Percentiles rank a stretch among this genome's conserved stretches.
Conservation (phyloP, 2,329 filamentous ascomycete species). For the Diplocarpon mali region DNA sequence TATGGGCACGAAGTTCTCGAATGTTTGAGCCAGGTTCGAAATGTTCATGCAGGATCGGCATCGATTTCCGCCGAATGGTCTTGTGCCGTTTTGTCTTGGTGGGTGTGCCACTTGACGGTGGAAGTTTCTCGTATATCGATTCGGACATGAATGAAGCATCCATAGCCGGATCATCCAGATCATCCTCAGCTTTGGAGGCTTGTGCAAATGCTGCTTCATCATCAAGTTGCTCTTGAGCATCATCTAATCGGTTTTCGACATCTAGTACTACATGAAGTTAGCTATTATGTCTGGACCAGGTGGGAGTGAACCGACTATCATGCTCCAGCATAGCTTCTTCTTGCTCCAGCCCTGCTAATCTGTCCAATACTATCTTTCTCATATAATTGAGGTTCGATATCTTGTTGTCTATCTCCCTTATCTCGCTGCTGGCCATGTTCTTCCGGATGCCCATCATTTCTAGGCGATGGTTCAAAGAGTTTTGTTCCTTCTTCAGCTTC, state of each 20-base stretch:
- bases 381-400: constrained; percentile 87
- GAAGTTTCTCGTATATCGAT: constrained; percentile 90
- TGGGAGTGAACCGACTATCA: constrained; percentile 49
- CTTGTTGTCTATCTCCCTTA: constrained; percentile 93
- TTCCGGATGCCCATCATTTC: constrained; percentile 89
- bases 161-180: constrained; percentile 26
- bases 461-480: constrained; percentile 69
- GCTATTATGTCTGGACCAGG: background rate
- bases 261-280: constrained; percentile 41
- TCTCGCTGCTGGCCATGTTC: constrained; percentile 95
- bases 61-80: constrained; percentile 63
- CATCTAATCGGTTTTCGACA: constrained; percentile 49
- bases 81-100: constrained; percentile 42
- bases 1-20: constrained; percentile 78
- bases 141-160: constrained; percentile 83
- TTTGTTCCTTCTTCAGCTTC: constrained; percentile 70
- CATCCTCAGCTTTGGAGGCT: constrained; percentile 39
- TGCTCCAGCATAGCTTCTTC: constrained; percentile 86
- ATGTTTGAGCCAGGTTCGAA: constrained; percentile 84
- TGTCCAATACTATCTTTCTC: constrained; percentile 82
- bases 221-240: constrained; percentile 46
- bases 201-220: constrained; percentile 46
- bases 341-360: constrained; percentile 75
- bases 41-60: constrained; percentile 92
- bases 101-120: constrained; percentile 40